phyloP scores from a whole-genome alignment of 2,329 filamentous ascomycete genomes.

The Diplodia mutila region DNA sequence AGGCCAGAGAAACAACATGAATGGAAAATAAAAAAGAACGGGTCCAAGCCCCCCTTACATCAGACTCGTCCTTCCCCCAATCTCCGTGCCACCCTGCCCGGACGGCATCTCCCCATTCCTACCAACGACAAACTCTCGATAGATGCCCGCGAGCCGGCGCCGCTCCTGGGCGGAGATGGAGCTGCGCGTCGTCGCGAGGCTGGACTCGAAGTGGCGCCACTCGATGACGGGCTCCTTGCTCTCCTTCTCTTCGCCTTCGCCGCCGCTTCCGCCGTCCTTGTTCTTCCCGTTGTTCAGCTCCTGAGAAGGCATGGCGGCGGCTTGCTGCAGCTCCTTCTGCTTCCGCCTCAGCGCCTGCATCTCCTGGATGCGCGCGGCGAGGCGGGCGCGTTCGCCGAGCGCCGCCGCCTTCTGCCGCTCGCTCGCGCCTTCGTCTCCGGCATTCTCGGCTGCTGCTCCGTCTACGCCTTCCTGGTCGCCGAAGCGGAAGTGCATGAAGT shows the following conservation, averaged over 20 bases:
- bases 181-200: slow-evolving; percentile 74
- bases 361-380: slow-evolving; percentile 79
- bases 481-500: slow-evolving; percentile 74
- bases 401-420: slow-evolving; percentile 47
- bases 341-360: slow-evolving; percentile 73
- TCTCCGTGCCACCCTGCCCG: slow-evolving; percentile 87
- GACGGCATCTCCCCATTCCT: slow-evolving; percentile 94
- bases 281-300: not conserved
- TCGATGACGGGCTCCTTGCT: slow-evolving; percentile 75
- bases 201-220: slow-evolving; percentile 81
- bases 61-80: slow-evolving; percentile 88
- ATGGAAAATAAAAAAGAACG: not conserved
- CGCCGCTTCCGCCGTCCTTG: slow-evolving; percentile 29
- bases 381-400: slow-evolving; percentile 77
- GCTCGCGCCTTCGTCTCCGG: slow-evolving; percentile 35
- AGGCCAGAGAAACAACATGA: not conserved
- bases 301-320: not conserved
- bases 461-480: slow-evolving; percentile 51
- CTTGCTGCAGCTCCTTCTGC: slow-evolving; percentile 57
- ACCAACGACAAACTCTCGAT: slow-evolving; percentile 88
- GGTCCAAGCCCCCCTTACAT: slow-evolving; percentile 62
- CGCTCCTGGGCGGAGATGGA: slow-evolving; percentile 83
- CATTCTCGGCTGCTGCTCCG: no score
- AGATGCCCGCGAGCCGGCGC: slow-evolving; percentile 75
- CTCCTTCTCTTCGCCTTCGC: slow-evolving; percentile 45